Evolutionary conservation across 495 filamentous ascomycete species (phyloP), one percentile per base, ranked within the genome.

Genomic region (Cairneyella variabilis): DNA sequence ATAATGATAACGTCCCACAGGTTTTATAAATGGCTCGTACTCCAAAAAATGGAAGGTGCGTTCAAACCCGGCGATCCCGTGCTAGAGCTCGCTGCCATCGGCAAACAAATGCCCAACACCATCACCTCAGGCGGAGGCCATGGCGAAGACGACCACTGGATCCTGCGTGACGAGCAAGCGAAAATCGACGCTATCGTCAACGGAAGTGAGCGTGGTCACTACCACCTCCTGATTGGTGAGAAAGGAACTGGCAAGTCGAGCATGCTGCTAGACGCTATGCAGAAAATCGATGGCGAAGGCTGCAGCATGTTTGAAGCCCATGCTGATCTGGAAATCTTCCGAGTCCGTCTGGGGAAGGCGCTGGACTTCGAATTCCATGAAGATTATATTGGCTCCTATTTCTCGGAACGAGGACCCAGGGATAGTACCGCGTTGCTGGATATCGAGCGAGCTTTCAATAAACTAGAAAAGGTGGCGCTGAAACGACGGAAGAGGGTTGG

Each of bases 381-480:
- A 62, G 91, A 95, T 66, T 97, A 98, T 64, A 95, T 98, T 45
- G 93, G 93, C 22, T 85, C 85, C 22, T 84, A 97, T 25, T 98
- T 98, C 73, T 91, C 86, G 52, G 95, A 97, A 58, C 82, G 89
- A 26, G 93, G 93, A 0, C 93, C 95, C 0, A 80, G 93, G 17
- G 93, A 98, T 59, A 91, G 88, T 0, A 95, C 89, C 0, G 89
- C 93, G 3, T 67, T 98, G 16, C 73, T 98, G 12, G 93, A 98
- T 59, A 96, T 98, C 45, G 93, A 98, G 62, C 81, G 93, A 14
- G 93, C 93, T 1, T 84, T 98, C 69, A 98, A 98, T 76, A 97
- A 97, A 67, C 71, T 98, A 4, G 92, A 98, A 66, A 98, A 98
- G 69, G 88, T 97, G 8, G 93, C 93, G 0, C 64, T 97, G 17